phyloP scores from a whole-genome alignment of 768 basidiomycete species.

The Goffeauzyma gilvescens region DNA sequence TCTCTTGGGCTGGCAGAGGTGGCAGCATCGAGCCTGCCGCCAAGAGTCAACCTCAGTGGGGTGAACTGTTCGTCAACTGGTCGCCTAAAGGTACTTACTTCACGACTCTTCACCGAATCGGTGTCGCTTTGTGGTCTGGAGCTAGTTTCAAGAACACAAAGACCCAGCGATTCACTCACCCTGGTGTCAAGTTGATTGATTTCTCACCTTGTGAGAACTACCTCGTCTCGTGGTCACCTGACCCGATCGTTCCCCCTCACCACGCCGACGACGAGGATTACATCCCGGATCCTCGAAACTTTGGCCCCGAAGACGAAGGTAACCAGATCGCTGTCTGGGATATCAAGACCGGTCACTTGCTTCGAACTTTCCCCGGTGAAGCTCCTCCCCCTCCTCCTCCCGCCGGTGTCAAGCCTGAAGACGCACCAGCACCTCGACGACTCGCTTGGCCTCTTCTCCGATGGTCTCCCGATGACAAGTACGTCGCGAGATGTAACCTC shows the following conservation, averaged over 20 bases:
- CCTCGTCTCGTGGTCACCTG: conserved; percentile 91
- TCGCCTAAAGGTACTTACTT: conserved; percentile 90
- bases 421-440: conserved; percentile 33
- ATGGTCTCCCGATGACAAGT: conserved; percentile 95
- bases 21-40: conserved; percentile 31
- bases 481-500: conserved; percentile 67
- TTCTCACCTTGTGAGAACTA: conserved; percentile 95
- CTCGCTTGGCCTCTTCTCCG: conserved; percentile 72
- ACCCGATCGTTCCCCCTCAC: conserved; percentile 72
- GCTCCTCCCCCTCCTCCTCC: conserved; percentile 9
- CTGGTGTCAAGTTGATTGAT: conserved; percentile 82
- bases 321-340: conserved; percentile 98
- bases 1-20: conserved; percentile 83
- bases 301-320: conserved; percentile 68
- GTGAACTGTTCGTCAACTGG: conserved; percentile 90
- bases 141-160: conserved; percentile 54
- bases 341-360: conserved; percentile 72
- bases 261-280: conserved; percentile 33
- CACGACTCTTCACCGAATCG: conserved; percentile 81
- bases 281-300: conserved; percentile 13
- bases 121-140: conserved; percentile 90
- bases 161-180: conserved; percentile 64
- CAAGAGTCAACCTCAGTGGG: conserved; percentile 41
- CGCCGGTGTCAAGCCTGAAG: conserved; percentile 35
- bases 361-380: conserved; percentile 65